Base-by-base conservation (phyloP, 495 filamentous ascomycete species). In the Thermochaetoides thermophila region DNA sequence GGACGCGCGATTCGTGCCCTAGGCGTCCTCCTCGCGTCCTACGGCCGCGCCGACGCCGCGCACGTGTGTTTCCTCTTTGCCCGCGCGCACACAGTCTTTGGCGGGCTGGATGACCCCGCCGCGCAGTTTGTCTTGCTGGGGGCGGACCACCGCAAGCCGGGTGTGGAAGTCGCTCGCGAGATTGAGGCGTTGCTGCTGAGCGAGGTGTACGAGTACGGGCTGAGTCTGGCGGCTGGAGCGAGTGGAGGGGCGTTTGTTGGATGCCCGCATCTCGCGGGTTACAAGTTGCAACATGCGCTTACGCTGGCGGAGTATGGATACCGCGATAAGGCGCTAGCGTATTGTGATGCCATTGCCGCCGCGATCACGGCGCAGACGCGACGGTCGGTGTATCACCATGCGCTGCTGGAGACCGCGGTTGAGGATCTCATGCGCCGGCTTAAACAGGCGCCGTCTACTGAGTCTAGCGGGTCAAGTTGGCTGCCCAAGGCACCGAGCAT, bases 401-500 rank as follows among this genome's bases (percentile, higher is more conserved):
- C 70, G 31, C 51, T 69, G 18, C 63, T 99, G 26, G 74, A 85
- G 29, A 57, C 66, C 3, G 69, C 72, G 6, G 69, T 95, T 1
- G 86, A 95, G 39, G 85, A 94, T 46, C 64, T 96, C 10, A 75
- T 71, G 48, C 78, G 75, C 33, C 71, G 89, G 15, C 63, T 96
- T 24, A 80, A 74, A 32, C 82, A 87, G 55, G 80, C 85, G 3
- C 81, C 83, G 15, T 81, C 74, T 39, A 84, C 89, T 40, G 66
- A 65, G 28, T 59, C 60, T 7, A 58, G 55, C 32, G n/a, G n/a
- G n/a, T n/a, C n/a, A n/a, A 70, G 64, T 1, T 94, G 85, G 84
- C 85, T 96, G 25, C 80, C 83, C 1, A 89, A 83, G 52, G n/a
- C n/a, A n/a, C 82, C 91, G 9, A 95, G 75, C 55, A 87, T 95